Percentiles rank a stretch among this genome's conserved stretches.
phyloP scores from a whole-genome alignment of 768 basidiomycete genomes.

The Zangia roseola region DNA sequence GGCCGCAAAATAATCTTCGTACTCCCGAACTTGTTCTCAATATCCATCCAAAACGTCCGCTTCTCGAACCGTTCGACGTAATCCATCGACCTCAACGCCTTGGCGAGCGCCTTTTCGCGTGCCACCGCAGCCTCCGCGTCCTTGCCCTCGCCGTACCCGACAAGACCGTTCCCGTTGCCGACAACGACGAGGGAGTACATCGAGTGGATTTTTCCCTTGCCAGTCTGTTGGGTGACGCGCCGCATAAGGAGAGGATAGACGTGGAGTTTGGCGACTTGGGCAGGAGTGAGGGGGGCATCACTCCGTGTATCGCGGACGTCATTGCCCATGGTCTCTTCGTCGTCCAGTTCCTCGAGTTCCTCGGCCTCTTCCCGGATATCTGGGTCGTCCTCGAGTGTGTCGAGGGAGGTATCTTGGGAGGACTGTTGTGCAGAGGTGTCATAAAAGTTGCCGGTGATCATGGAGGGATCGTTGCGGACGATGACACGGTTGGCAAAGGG shows the following conservation, averaged over 20 bases:
- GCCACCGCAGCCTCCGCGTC: constrained; percentile 56
- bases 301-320: constrained; percentile 15
- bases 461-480: constrained; percentile 69
- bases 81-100: constrained; percentile 88
- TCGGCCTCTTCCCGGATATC: constrained; percentile 12
- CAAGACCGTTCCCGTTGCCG: constrained; percentile 80
- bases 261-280: constrained; percentile 36
- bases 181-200: constrained; percentile 65
- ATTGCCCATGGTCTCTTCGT: constrained; percentile 18
- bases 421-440: constrained; percentile 13
- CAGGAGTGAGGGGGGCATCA: constrained; percentile 14
- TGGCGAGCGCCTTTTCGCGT: constrained; percentile 51
- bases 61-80: constrained; percentile 91
- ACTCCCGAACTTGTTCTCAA: constrained; percentile 80
- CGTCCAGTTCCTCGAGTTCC: constrained; percentile 15
- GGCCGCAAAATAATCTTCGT: constrained; percentile 81
- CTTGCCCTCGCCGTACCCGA: constrained; percentile 83
- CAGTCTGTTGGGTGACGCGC: constrained; percentile 83
- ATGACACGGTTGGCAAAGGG: constrained; percentile 63
- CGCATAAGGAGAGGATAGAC: constrained; percentile 44
- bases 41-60: constrained; percentile 93
- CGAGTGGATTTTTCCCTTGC: constrained; percentile 84
- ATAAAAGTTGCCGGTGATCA: constrained; percentile 46
- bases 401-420: constrained; percentile 1
- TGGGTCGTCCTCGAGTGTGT: constrained; percentile 7